Conservation (phyloP, 768 basidiomycete species). For the Pleurotus cornucopiae region DNA sequence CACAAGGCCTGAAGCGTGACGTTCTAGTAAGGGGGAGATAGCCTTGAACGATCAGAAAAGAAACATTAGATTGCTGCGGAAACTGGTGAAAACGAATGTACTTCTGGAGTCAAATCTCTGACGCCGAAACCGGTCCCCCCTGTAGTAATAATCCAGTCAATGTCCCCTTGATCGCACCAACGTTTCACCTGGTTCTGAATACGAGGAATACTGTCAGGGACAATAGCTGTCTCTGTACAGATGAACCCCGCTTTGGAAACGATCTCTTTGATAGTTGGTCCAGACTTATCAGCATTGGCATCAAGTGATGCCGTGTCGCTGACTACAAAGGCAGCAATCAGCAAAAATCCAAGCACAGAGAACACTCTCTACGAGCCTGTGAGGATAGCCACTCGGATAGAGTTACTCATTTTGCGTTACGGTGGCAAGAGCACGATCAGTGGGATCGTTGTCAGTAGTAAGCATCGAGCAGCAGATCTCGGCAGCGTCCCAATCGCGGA, state of each 20-base stretch:
- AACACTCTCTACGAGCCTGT: background rate
- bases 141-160: constrained; percentile 77
- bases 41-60: constrained; percentile 33
- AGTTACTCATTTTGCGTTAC: background rate
- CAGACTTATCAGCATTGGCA: constrained; percentile 55
- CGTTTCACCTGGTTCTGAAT: constrained; percentile 46
- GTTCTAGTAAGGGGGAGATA: constrained; percentile 58
- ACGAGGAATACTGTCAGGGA: constrained; percentile 58
- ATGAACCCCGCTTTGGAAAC: constrained; percentile 34
- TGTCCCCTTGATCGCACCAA: constrained; percentile 39
- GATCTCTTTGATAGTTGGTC: constrained; percentile 55
- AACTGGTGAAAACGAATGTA: constrained; percentile 18
- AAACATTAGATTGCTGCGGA: background rate
- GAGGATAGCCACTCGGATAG: constrained; percentile 4
- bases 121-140: constrained; percentile 87
- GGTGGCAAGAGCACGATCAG: background rate
- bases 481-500: background rate
- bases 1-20: constrained; percentile 66
- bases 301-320: constrained; percentile 66
- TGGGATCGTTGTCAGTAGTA: background rate
- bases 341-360: background rate
- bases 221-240: constrained; percentile 38
- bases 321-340: constrained; percentile 34
- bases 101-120: constrained; percentile 83
- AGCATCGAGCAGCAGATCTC: constrained; percentile 2